Evolutionary conservation across 768 basidiomycete genomes (phyloP), one percentile per base, ranked within the genome.

Genomic region (Boletellus ananas): DNA sequence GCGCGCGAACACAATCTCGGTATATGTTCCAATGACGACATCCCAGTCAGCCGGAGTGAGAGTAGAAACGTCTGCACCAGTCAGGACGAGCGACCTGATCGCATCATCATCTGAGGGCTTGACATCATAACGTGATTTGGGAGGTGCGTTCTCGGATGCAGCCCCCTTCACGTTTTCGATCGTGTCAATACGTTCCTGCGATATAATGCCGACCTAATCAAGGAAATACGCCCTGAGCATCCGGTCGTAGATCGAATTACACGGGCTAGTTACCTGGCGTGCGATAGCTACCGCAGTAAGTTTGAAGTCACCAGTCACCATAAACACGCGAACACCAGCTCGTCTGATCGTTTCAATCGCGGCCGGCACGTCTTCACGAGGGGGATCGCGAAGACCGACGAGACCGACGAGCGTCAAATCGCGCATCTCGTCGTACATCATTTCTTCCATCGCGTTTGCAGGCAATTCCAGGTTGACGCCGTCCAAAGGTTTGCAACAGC

Each of bases 301-400:
- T 31, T 74, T 66, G 63, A 79, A 78, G 58, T 81, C 80, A 29
- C 80, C 80, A 1, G 80, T 81, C 14, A 81, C 71, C 79, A 81
- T 81, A 56, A 78, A 75, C 29, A 80, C 73, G 14, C 74, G 72
- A 47, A 79, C 73, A 13, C 81, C 79, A 17, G 81, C 81, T 36
- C 70, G 57, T 39, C 74, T 65, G 59, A 77, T 78, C 41, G 73
- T 69, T 16, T 65, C 56, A 2, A 83, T 76, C 12, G 81, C 76
- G 6, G 62, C 66, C 1, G 71, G 66, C 6, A 74, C 74, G 36
- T 81, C 76, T 5, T 72, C 72, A 16, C 81, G 74, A n/a, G 80
- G 80, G 13, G 81, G 81, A 54, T 83, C 81, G 55, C 74, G 72
- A 52, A 83, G 72, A n/a, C 74, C 80, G 16, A 76, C 70, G 1